These are phyloP conservation scores for Raddia distichophylla DNA, from an alignment of 176 grass and related monocot genomes.

Conservation along the genomic window DNA sequence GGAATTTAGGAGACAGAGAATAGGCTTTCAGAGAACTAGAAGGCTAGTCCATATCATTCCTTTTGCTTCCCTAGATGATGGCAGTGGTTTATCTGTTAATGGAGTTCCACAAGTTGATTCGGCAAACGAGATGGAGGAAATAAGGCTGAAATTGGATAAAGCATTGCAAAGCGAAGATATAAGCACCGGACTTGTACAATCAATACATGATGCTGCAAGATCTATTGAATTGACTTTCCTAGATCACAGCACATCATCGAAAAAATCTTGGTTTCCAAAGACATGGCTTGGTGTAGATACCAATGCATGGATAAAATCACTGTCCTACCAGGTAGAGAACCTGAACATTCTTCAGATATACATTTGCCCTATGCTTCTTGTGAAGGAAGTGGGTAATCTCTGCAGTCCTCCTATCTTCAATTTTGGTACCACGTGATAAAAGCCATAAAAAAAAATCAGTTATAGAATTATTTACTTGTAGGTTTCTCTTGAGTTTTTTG, in stretches of 20 bases:
- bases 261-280: conserved; percentile 75
- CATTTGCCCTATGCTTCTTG: conserved; percentile 12
- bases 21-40: conserved; percentile 49
- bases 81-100: conserved; percentile 62
- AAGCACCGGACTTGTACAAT: conserved; percentile 74
- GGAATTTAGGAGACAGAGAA: conserved; percentile 54
- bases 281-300: conserved; percentile 85
- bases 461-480: background rate
- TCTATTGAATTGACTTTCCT: conserved; percentile 85
- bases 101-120: conserved; percentile 63
- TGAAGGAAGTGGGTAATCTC: background rate
- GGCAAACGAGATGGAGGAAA: conserved; percentile 61
- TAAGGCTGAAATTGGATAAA: conserved; percentile 78
- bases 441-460: background rate
- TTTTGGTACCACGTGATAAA: background rate
- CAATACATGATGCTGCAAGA: conserved; percentile 94
- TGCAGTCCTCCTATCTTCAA: conserved; percentile 1
- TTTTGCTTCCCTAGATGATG: conserved; percentile 71
- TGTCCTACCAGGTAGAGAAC: conserved; percentile 79
- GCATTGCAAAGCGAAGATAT: conserved; percentile 72
- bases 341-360: conserved; percentile 24
- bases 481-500: conserved; percentile 11
- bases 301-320: conserved; percentile 87
- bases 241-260: conserved; percentile 58
- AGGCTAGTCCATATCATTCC: conserved; percentile 38